Evolutionary conservation across 371 early-diverging fungal genomes (phyloP), one percentile per base, ranked within the genome.

Genomic region (Mucor piriformis): DNA sequence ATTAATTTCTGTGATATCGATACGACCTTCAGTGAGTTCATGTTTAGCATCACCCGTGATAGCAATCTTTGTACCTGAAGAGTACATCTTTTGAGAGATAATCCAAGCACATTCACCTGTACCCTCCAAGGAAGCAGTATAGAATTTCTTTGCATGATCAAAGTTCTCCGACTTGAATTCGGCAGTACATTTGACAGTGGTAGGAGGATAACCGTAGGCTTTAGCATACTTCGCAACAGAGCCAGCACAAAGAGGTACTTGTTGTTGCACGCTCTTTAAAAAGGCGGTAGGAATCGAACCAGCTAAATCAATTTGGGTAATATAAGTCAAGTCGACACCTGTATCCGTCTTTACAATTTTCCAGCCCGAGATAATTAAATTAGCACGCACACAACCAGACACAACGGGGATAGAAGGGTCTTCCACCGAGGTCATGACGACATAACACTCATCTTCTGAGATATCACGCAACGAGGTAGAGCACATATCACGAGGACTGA

Each of bases 231-330:
- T 64, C 4, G 61, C 72, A 1, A 81, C 76, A 37, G 63, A 60
- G 11, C 76, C 73, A 38, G 78, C 76, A 49, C 81, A 81, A 49
- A 76, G 61, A 23, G 81, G 77, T 3, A 75, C 73, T 34, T 77
- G 81, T n/a, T 66, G 67, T 11, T 73, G 67, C 3, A 77, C 56
- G 47, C 33, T 54, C 64, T 73, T 76, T 3, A 76, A 44, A 54
- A 77, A 77, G 1, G 74, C 58, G 10, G 69, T 46, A 8, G 81
- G 81, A 27, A 81, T 70, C 6, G 68, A 69, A 11, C 81, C 81
- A 48, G 70, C 76, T 48, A 81, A 59, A 38, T 77, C 77, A 11
- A 79, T 60, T 44, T 77, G 77, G 8, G 74, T 75, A 42, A 81
- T 69, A 34, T 77, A 81, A 16, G 70, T 72, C 23, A 81, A 29